Evolutionary conservation across 2,329 filamentous ascomycete species (phyloP).

Genomic region (Sporothrix brunneoviolacea): DNA sequence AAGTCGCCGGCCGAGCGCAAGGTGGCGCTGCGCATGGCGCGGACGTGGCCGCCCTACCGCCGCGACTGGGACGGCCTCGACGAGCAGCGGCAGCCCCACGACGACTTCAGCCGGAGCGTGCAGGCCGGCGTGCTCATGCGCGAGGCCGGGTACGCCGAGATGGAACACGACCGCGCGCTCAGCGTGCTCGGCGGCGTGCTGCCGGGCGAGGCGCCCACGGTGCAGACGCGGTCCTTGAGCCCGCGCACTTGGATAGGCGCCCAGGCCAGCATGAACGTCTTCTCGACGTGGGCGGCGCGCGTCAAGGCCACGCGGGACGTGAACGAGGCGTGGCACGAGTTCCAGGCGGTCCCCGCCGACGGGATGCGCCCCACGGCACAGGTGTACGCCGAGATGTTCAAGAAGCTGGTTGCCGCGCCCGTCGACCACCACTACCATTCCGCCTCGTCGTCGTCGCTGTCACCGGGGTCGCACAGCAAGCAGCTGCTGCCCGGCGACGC

Average conservation of each 20-base stretch:
- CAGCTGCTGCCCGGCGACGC: conserved; percentile 51
- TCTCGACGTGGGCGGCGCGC: conserved; percentile 45
- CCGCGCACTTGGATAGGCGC: conserved; percentile 27
- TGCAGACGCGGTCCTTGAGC: conserved; percentile 43
- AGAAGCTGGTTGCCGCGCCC: conserved; percentile 42
- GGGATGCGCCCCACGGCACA: conserved; percentile 30
- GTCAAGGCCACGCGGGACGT: conserved; percentile 54
- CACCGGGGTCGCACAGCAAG: not conserved
- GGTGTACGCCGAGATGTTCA: conserved; percentile 55
- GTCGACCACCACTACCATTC: conserved; percentile 17
- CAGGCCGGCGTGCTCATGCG: conserved; percentile 47
- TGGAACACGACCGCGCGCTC: conserved; percentile 41
- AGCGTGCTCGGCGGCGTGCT: conserved; percentile 47
- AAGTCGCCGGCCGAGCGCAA: conserved; percentile 46
- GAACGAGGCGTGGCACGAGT: conserved; percentile 53
- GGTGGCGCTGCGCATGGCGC: conserved; percentile 40
- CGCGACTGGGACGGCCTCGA: conserved; percentile 53
- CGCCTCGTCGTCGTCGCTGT: not conserved
- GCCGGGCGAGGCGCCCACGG: conserved; percentile 46
- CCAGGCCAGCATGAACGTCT: conserved; percentile 29
- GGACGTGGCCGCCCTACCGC: conserved; percentile 56
- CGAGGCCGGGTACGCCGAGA: conserved; percentile 48
- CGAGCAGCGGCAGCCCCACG: conserved; percentile 43
- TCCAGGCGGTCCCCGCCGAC: conserved; percentile 29
- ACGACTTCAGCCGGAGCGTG: conserved; percentile 48